A percentile compares a stretch with the other conserved stretches of the same genome.
Evolutionary conservation across 2,329 filamentous ascomycete species (phyloP).

Genomic region (Alternaria dauci): DNA sequence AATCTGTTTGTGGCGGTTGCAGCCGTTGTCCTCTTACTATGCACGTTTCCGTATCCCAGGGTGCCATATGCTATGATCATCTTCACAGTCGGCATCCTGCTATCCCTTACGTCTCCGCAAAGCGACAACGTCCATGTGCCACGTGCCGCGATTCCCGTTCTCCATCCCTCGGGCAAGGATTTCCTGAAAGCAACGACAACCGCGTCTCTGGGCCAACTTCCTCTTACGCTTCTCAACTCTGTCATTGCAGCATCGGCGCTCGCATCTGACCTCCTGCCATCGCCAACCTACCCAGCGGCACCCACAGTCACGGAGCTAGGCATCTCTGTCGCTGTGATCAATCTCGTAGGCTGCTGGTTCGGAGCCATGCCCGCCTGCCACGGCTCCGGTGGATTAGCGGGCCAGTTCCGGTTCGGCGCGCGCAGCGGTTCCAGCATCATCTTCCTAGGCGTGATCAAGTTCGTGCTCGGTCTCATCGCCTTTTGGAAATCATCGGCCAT

Average conservation of each 20-base stretch:
- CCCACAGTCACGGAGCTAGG: constrained; percentile 81
- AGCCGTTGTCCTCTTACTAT: constrained; percentile 75
- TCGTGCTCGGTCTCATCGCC: constrained; percentile 71
- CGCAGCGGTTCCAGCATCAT: constrained; percentile 86
- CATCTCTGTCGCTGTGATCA: constrained; percentile 83
- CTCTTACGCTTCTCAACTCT: constrained; percentile 91
- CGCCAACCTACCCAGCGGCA: constrained; percentile 61
- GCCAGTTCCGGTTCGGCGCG: constrained; percentile 89
- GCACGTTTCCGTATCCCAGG: constrained; percentile 69
- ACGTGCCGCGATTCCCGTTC: constrained; percentile 64
- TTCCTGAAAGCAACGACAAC: constrained; percentile 66
- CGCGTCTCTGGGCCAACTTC: constrained; percentile 84
- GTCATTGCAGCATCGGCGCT: constrained; percentile 87
- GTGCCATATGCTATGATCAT: constrained; percentile 82
- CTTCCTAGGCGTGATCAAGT: constrained; percentile 77
- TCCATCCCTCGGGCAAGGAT: constrained; percentile 56
- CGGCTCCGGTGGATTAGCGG: constrained; percentile 88
- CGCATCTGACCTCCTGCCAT: constrained; percentile 77
- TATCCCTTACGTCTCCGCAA: constrained; percentile 63
- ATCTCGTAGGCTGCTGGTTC: constrained; percentile 86
- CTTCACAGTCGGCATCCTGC: constrained; percentile 71
- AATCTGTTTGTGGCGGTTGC: constrained; percentile 80
- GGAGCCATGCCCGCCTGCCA: constrained; percentile 96
- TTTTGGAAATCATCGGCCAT: constrained; percentile 74
- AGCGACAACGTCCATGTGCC: constrained; percentile 17